Evolutionary conservation across 2,329 filamentous ascomycete species (phyloP).

Genomic region (Rhinocladiella mackenziei): DNA sequence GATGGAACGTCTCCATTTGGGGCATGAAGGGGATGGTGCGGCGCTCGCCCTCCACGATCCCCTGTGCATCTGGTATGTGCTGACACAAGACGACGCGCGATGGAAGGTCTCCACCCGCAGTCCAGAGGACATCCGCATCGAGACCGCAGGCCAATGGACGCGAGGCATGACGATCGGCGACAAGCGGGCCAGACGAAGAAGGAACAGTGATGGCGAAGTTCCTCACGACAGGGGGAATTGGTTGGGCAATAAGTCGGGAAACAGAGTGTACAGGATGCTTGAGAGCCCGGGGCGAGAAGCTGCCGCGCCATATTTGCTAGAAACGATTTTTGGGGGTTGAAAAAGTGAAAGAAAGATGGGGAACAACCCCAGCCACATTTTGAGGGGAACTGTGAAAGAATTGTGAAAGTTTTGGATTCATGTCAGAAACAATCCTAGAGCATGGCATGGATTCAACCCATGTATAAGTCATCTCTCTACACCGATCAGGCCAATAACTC

Average conservation of each 20-base stretch:
- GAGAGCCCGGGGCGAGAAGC: constrained; percentile 38
- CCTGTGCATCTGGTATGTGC: constrained; percentile 72
- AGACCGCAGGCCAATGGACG: constrained; percentile 92
- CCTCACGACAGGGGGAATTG: constrained; percentile 71
- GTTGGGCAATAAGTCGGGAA: constrained; percentile 70
- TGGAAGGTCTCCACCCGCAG: constrained; percentile 48
- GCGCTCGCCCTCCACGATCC: constrained; percentile 72
- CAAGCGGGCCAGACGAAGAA: constrained; percentile 52
- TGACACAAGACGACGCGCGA: constrained; percentile 47
- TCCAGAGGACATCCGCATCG: constrained; percentile 79
- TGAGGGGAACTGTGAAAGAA: no score
- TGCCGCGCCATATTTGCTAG: constrained; percentile 14
- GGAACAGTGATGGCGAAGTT: constrained; percentile 51
- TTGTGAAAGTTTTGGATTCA: no score
- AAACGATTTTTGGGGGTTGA: constrained; percentile 15
- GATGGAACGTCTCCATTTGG: constrained; percentile 59
- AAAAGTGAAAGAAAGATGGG: no score
- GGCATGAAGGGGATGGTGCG: constrained; percentile 46
- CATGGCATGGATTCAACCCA: no score
- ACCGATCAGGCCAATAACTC: no score
- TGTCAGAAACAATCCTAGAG: no score
- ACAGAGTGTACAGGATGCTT: constrained; percentile 72
- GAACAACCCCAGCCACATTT: no score
- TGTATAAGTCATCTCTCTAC: no score
- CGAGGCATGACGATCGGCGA: constrained; percentile 86